Evolutionary conservation across 164 flowering plant species (phyloP).

Genomic region (Vitis rotundifolia): DNA sequence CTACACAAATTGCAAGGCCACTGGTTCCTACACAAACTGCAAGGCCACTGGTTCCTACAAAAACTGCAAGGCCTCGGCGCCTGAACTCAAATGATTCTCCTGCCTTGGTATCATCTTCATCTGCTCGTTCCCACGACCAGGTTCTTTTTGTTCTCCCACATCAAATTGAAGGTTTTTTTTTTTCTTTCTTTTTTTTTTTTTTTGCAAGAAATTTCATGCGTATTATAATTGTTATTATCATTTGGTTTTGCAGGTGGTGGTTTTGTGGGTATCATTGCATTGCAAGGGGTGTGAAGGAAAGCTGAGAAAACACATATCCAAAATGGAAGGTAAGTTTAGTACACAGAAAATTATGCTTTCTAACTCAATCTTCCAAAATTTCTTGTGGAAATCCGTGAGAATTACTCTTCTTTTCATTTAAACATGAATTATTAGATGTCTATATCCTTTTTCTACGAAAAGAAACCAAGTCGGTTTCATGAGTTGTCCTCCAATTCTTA

Average conservation of each 20-base stretch:
- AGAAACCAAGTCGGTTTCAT: background rate
- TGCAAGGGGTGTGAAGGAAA: slow-evolving; percentile 97
- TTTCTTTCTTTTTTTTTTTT: background rate
- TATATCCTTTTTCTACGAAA: background rate
- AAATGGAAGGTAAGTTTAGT: slow-evolving; percentile 74
- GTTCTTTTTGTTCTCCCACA: slow-evolving; percentile 5
- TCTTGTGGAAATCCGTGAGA: too few species aligned
- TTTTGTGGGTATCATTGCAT: slow-evolving; percentile 83
- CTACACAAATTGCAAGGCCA: background rate
- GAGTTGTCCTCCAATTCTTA: background rate
- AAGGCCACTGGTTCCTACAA: slow-evolving; percentile 7
- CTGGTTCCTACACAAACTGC: slow-evolving; percentile 1
- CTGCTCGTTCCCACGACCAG: slow-evolving; percentile 41
- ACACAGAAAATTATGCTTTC: background rate
- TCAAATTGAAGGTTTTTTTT: background rate
- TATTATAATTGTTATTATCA: background rate
- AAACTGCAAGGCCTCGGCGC: slow-evolving; percentile 2
- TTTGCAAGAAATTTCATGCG: too few species aligned
- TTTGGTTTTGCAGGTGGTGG: slow-evolving; percentile 68
- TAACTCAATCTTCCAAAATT: too few species aligned
- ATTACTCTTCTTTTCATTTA: too few species aligned
- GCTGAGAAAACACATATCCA: slow-evolving; percentile 86
- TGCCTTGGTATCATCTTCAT: slow-evolving; percentile 31
- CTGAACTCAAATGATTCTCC: slow-evolving; percentile 27
- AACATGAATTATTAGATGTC: too few species aligned